phyloP scores from a whole-genome alignment of 164 flowering plant genomes.

The Piper longum region DNA sequence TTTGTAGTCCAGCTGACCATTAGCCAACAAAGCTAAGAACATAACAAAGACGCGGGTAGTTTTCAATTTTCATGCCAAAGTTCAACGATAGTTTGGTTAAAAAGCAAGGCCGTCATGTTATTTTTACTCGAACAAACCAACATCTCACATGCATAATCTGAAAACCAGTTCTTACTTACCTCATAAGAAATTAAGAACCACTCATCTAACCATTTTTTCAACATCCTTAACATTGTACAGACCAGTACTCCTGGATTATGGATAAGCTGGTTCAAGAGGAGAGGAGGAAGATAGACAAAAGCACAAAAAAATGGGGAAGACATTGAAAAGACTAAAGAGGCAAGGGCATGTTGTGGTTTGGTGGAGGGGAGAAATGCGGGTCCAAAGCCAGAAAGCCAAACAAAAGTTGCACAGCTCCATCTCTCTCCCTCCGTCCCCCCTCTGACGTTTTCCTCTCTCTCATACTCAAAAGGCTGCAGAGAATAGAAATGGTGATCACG shows the following conservation, averaged over 20 bases:
- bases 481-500: constrained; percentile 20
- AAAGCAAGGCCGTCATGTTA: not conserved
- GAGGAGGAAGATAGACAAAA: not conserved
- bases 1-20: not conserved
- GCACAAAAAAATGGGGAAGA: too few species aligned
- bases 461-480: constrained; percentile 13
- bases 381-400: constrained; percentile 1
- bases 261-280: not conserved
- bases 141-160: not conserved
- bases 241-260: not conserved
- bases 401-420: not conserved
- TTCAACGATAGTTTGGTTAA: not conserved
- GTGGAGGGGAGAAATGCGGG: constrained; percentile 5
- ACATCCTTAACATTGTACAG: not conserved
- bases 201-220: too few species aligned
- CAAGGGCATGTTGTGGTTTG: not conserved
- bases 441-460: not conserved
- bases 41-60: not conserved
- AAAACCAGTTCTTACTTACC: not conserved
- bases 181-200: not conserved
- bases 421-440: not conserved
- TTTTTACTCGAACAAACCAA: not conserved
- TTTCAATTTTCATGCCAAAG: not conserved
- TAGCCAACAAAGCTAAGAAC: not conserved
- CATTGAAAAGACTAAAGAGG: too few species aligned